Base-by-base conservation (phyloP, 257 asterid genomes). In the Rubia yunnanensis region DNA sequence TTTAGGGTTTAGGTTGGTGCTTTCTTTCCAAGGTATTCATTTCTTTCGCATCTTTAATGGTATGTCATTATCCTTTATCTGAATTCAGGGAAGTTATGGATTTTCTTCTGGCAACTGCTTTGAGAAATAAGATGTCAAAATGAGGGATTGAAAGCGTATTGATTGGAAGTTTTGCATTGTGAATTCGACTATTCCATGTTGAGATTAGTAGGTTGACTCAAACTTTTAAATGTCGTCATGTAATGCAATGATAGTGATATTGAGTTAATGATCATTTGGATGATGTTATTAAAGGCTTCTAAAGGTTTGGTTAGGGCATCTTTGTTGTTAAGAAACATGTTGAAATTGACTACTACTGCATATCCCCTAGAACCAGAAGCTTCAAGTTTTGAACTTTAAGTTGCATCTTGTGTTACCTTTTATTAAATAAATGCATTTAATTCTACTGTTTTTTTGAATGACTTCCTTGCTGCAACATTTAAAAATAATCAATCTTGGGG, bases 11-110 rank as follows among this genome's bases (percentile, higher is more conserved):
- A n/a, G n/a, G n/a, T n/a, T n/a, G n/a, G 64, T 80, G 67, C 62
- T 80, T 80, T 44, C 63, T 80, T 26, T 80, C 73, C 57, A 81
- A 80, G 84, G 84, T 79, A 66, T 13, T 39, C 55, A 8, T 32
- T 73, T 55, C 7, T 24, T 57, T 63, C 18, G 7, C 69, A 20
- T 9, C 2, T 24, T n/a, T 4, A 30, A 15, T 34, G 30, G 20
- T 34, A 27, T 73, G 55, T 39, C 35, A 9, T 49, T 66, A 10
- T 13, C 48, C 11, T 59, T n/a, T 36, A 26, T 35, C 34, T 15
- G 30, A 4, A 41, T 17, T 10, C n/a, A 8, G 64, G 17, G 23
- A 1, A 60, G 30, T 32, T 55, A 46, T n/a, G n/a, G n/a, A n/a
- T n/a, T n/a, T n/a, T n/a, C n/a, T n/a, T 55, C 20, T 38, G 30